These are phyloP conservation scores for Selaginella moellendorffii DNA, from an alignment of 75 land plant species.

Conservation along the genomic window DNA sequence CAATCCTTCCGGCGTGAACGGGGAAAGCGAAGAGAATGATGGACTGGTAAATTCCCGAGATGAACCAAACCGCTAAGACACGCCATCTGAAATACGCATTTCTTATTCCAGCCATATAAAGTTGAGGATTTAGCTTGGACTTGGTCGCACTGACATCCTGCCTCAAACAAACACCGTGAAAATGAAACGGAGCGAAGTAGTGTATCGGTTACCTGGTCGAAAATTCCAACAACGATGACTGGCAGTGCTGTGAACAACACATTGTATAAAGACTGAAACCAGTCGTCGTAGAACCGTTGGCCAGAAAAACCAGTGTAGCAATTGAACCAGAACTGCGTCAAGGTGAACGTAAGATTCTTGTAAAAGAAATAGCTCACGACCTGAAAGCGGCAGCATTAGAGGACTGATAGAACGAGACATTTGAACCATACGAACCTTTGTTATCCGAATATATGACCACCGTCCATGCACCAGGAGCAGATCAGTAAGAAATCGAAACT, in stretches of 20 bases:
- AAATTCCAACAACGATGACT: constrained; percentile 79
- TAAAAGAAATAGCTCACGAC: constrained; percentile 92
- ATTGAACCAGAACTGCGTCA: constrained; percentile 99
- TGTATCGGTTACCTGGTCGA: constrained; percentile 99
- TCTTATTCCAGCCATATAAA: constrained; percentile 80
- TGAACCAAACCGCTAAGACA: constrained; percentile 71
- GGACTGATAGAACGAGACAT: too few species aligned
- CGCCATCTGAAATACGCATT: constrained; percentile 86
- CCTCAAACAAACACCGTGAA: constrained; percentile 10
- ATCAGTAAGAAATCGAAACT: constrained; percentile 89
- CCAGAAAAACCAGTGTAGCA: constrained; percentile 92
- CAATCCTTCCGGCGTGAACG: constrained; percentile 28
- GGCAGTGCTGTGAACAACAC: constrained; percentile 96
- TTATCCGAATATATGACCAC: constrained; percentile 85
- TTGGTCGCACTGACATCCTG: constrained; percentile 89
- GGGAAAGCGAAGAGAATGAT: constrained; percentile 56
- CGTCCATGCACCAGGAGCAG: constrained; percentile 94
- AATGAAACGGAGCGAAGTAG: background rate
- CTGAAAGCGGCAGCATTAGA: constrained; percentile 30
- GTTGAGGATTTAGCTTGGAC: constrained; percentile 70
- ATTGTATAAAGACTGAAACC: constrained; percentile 96
- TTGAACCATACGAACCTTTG: constrained; percentile 40
- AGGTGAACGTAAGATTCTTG: constrained; percentile 93
- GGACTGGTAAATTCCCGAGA: constrained; percentile 79
- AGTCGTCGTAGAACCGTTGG: constrained; percentile 96